Conservation (phyloP, 352 stramenopile genomes). For the Phytopythium delawarense region DNA sequence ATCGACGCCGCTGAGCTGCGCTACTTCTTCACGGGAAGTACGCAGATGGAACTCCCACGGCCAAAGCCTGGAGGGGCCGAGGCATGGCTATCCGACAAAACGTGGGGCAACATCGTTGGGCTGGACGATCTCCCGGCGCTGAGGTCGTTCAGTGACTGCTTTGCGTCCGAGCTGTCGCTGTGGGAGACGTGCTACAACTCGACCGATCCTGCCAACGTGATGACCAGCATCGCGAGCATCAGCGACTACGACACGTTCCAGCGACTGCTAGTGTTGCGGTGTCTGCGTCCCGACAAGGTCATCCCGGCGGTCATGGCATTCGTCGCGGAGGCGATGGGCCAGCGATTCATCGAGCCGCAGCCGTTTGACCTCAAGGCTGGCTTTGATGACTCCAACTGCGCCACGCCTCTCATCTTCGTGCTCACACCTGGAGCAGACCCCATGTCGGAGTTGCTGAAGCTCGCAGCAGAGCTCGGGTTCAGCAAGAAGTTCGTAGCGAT, state of each 20-base stretch:
- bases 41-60: constrained; percentile 86
- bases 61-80: constrained; percentile 54
- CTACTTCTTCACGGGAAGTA: constrained; percentile 93
- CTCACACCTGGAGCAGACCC: constrained; percentile 93
- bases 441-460: constrained; percentile 92
- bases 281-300: constrained; percentile 91
- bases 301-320: constrained; percentile 90
- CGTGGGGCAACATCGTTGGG: constrained; percentile 86
- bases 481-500: constrained; percentile 92
- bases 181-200: constrained; percentile 85
- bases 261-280: constrained; percentile 87
- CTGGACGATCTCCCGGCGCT: constrained; percentile 60
- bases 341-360: constrained; percentile 91
- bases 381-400: constrained; percentile 91
- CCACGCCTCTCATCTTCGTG: constrained; percentile 95
- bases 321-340: constrained; percentile 85
- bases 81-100: constrained; percentile 86
- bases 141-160: constrained; percentile 41
- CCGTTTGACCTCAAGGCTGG: constrained; percentile 91
- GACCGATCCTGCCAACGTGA: constrained; percentile 72
- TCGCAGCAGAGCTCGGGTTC: constrained; percentile 90
- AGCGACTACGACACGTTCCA: constrained; percentile 82
- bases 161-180: constrained; percentile 43
- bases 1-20: constrained; percentile 80
- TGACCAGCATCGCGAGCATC: constrained; percentile 51